phyloP scores from a whole-genome alignment of 2,329 filamentous ascomycete species.

The Penicillium frequentans region DNA sequence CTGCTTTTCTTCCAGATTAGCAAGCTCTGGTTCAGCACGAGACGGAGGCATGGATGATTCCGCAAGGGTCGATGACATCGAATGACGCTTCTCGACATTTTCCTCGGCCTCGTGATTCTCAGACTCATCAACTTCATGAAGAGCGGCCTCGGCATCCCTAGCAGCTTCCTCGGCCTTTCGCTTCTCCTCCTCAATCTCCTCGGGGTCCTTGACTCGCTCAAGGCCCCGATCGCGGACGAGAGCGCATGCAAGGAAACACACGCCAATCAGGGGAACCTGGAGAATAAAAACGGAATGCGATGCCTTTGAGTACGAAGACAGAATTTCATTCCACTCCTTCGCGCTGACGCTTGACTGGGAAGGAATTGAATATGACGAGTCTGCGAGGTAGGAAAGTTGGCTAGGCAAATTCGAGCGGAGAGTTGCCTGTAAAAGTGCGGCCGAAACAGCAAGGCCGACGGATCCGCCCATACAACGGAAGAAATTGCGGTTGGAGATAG shows the following conservation, averaged over 20 bases:
- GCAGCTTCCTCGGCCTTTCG: slow-evolving; percentile 27
- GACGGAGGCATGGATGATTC: slow-evolving; percentile 15
- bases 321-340: slow-evolving; percentile 42
- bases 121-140: slow-evolving; percentile 4
- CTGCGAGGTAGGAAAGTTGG: slow-evolving; percentile 38
- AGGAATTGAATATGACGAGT: slow-evolving; percentile 43
- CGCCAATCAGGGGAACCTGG: slow-evolving; percentile 55
- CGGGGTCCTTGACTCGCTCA: slow-evolving; percentile 33
- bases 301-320: slow-evolving; percentile 55
- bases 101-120: slow-evolving; percentile 3
- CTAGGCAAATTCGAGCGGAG: slow-evolving; percentile 41
- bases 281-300: slow-evolving; percentile 58
- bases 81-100: slow-evolving; percentile 9
- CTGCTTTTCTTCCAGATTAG: not conserved
- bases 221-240: slow-evolving; percentile 56
- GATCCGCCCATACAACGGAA: slow-evolving; percentile 61
- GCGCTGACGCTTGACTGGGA: slow-evolving; percentile 26
- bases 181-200: slow-evolving; percentile 30
- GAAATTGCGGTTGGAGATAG: slow-evolving; percentile 64
- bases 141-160: slow-evolving; percentile 17
- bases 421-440: slow-evolving; percentile 49
- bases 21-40: slow-evolving; percentile 3
- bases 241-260: slow-evolving; percentile 52
- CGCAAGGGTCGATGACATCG: slow-evolving; percentile 12
- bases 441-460: slow-evolving; percentile 58